Conservation (phyloP, 306 rosid genomes). For the Lotus japonicus region DNA sequence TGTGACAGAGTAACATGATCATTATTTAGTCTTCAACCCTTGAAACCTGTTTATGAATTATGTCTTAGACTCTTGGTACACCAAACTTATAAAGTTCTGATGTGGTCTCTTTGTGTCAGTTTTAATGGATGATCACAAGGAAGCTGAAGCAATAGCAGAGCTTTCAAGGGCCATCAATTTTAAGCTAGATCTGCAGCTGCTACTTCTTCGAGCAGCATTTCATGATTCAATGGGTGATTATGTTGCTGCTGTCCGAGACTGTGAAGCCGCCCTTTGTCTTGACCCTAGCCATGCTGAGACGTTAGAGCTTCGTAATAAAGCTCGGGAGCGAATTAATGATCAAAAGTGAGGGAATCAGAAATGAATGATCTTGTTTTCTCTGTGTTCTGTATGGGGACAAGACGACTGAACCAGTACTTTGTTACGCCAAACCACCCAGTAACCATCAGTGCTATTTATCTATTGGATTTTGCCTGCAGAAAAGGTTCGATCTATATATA, state of each 20-base stretch:
- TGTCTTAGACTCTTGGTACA: not conserved
- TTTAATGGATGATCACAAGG: constrained; percentile 65
- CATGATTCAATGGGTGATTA: constrained; percentile 64
- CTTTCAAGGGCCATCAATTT: constrained; percentile 67
- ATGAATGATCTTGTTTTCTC: constrained; percentile 14
- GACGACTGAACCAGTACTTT: constrained; percentile 9
- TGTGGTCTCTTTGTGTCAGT: constrained; percentile 42
- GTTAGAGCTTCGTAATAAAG: constrained; percentile 52
- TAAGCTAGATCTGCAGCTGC: constrained; percentile 71
- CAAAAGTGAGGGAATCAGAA: constrained; percentile 29
- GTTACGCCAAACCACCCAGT: not conserved
- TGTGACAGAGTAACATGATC: not conserved
- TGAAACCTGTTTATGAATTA: not conserved
- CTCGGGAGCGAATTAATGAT: constrained; percentile 35
- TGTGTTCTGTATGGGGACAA: constrained; percentile 15
- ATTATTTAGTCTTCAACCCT: not conserved
- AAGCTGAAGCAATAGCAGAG: constrained; percentile 70
- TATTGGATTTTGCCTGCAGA: constrained; percentile 18
- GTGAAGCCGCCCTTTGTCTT: constrained; percentile 85
- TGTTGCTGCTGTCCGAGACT: constrained; percentile 53
- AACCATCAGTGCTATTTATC: constrained; percentile 16
- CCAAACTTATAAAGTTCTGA: constrained; percentile 25
- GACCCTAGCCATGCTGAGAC: constrained; percentile 67
- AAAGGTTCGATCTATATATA: constrained; percentile 6
- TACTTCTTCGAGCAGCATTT: constrained; percentile 92